Base-by-base conservation (phyloP, 2,329 filamentous ascomycete species). In the Fusarium multiceps region DNA sequence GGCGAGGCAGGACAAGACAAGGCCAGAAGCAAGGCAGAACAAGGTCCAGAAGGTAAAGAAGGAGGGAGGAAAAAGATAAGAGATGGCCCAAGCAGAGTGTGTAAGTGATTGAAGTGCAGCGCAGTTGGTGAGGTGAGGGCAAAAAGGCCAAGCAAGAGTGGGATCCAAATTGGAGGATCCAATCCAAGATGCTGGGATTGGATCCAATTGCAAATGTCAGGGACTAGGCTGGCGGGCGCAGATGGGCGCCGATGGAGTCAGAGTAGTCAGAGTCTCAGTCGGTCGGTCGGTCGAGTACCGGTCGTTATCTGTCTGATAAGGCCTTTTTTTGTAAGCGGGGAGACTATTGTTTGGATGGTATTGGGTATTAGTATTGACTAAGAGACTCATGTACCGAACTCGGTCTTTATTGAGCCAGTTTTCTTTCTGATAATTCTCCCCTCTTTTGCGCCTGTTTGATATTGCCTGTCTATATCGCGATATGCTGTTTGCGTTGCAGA, bases 241-340 rank as follows among this genome's bases (percentile, higher is more conserved):
- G 75, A 75, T 71, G 75, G 68, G 70, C 73, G 73, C 73, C 59
- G 73, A 74, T 75, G 73, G 64, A 55, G 72, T 69, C 68, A 40
- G 70, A 49, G 32, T 37, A 37, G 32, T 37, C 32, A 37, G 32
- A 34, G 34, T 37, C 34, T 37, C 34, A 37, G 18, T 37, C 34
- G 34, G 71, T 63, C 63, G 48, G 68, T 72, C 46, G 54, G 71
- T 72, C 67, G 65, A 72, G 32, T 40, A 41, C 32, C 66, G 48
- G 70, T 72, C 41, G 51, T 66, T 73, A 72, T 37, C 34, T 37
- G 34, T 70, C 73, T 75, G 73, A 75, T 75, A 75, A 75, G 73
- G 66, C 72, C 48, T 37, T 55, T 55, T 57, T 58, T 27, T 64
- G 69, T 68, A 72, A 71, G 71, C 71, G 71, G 73, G 73, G 68